Base-by-base conservation (phyloP, 2,329 filamentous ascomycete genomes). In the Fusarium abutilonis region DNA sequence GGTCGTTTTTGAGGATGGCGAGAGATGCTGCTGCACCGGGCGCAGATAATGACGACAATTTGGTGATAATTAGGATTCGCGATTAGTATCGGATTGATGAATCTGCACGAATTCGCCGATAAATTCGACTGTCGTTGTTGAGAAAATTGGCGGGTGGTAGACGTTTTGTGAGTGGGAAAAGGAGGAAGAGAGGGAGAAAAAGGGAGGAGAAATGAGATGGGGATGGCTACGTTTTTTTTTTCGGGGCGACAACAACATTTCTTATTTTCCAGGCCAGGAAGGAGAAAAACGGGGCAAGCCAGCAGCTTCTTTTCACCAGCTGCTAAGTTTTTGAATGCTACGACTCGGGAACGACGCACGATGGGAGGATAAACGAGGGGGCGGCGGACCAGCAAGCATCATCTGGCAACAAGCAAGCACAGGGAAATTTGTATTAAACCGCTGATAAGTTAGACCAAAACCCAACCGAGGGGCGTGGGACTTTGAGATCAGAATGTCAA, bases 211-310 rank as follows among this genome's bases (percentile, higher is more conserved):
- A 58, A 68, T 61, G 68, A 68, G 65, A 76, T 77, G 79, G 80
- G 79, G 80, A 83, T 82, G 79, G 78, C 77, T 81, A 79, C 78
- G 75, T 77, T 80, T 80, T 82, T 52, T 52, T 79, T 70, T 81
- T 77, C 66, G 56, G 77, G 73, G 72, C 73, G 69, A 69, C 64
- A 75, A 75, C 73, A 76, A 75, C 68, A 74, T 77, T 77, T 76
- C 76, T 78, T 76, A 75, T 77, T 76, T 77, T 76, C 76, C 74
- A 75, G 72, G 45, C 54, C 75, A 73, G 67, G 67, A 70, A 72
- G 58, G 72, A 74, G 74, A 81, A 82, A 82, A 82, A 77, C 78
- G 79, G 80, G 80, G 79, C 79, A 69, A 46, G 45, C 62, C 63
- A 67, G 44, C 66, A 60, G 62, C 66, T 64, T 59, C 49, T 64